Evolutionary conservation across 345 rosid genomes (phyloP).

Genomic region (Euphorbia tirucalli): DNA sequence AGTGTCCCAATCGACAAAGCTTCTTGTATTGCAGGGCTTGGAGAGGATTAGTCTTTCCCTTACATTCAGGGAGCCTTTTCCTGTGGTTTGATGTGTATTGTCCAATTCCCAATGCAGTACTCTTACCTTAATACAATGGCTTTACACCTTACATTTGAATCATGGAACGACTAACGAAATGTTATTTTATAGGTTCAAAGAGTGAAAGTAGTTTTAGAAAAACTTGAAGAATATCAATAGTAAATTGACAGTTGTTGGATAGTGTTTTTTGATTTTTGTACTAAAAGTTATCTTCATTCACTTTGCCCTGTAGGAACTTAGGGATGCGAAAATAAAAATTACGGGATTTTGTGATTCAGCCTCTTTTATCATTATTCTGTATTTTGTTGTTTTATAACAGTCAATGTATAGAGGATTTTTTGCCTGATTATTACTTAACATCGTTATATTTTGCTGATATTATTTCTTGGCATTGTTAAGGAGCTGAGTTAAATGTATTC

Average conservation of each 20-base stretch:
- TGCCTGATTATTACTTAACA: neutral
- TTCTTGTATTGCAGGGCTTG: neutral
- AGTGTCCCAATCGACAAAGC: neutral
- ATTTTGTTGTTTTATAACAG: neutral
- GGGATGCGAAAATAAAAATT: neutral
- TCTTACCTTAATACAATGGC: neutral
- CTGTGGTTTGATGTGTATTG: neutral
- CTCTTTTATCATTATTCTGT: neutral
- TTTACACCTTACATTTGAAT: neutral
- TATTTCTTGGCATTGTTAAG: neutral
- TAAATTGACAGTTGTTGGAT: neutral
- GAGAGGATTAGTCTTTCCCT: neutral
- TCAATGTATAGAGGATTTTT: neutral
- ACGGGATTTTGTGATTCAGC: neutral
- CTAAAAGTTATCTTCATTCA: neutral
- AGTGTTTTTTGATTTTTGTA: neutral
- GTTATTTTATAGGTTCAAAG: neutral
- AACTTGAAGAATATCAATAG: neutral
- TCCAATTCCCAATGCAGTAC: neutral
- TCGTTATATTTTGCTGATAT: neutral
- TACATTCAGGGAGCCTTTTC: neutral
- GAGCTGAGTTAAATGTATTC: neutral
- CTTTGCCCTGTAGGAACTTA: neutral
- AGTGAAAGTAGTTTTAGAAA: neutral
- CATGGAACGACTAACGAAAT: neutral